Evolutionary conservation across 768 basidiomycete species (phyloP), one percentile per base, ranked within the genome.

Genomic region (Mrakia gelida): DNA sequence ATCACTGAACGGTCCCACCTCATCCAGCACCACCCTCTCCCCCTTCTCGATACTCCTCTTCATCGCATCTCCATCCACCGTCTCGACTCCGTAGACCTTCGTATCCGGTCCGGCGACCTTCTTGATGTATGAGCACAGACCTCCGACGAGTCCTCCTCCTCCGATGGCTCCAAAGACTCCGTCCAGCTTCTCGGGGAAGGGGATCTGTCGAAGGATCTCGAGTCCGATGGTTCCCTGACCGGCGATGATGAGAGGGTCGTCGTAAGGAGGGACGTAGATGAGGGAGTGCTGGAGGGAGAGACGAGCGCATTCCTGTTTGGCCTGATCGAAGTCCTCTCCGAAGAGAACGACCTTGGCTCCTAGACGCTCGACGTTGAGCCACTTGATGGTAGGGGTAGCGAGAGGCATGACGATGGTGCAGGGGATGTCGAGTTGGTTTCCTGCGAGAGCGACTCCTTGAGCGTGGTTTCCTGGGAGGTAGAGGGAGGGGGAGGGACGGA

Each of bases 341-440:
- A 95, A 90, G 8, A 98, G 88, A 73, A 99, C 90, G 80, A 98
- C 95, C 81, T 96, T 95, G 52, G 95, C 94, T 73, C 95, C 95
- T 38, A 99, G 87, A 30, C 96, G 91, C n/a, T 92, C 90, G 38
- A 97, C 97, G 82, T 96, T 98, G 78, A 90, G 88, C 83, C 95
- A 93, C 86, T 99, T 99, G 88, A 99, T 99, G 59, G 91, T 88
- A 1, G 97, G 97, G 3, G 97, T 98, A 21, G 90, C 93, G 61
- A 91, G 86, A 0, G 97, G 97, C 97, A 99, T 98, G 80, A 99
- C 94, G 82, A 99, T 98, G n/a, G 95, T 98, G 80, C 94, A 97
- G 5, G 97, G 94, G 79, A 98, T 92, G 49, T 88, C 89, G 41
- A 99, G 89, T 76, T 90, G 89, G 67, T 90, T 85, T 16, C 96